Evolutionary conservation across 257 asterid genomes (phyloP).

Genomic region (Nicotiana tabacum): DNA sequence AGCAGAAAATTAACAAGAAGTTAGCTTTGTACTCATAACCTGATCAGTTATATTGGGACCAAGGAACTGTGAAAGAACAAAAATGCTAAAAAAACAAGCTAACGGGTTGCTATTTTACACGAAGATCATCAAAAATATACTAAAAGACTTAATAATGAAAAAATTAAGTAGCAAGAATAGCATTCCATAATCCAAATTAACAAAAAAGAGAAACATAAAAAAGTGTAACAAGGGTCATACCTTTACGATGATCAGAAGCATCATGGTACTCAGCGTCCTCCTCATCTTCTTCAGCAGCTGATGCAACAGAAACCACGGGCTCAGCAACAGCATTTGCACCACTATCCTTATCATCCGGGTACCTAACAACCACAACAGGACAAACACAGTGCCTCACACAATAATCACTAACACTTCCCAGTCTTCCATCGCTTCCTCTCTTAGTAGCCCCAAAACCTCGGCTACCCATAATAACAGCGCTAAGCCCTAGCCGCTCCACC

Average conservation of each 20-base stretch:
- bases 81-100: neutral
- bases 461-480: conserved; percentile 91
- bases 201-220: neutral
- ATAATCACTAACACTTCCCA: conserved; percentile 94
- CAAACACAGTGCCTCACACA: conserved; percentile 95
- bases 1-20: neutral
- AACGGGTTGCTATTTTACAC: neutral
- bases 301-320: conserved; percentile 57
- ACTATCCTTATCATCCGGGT: conserved; percentile 60
- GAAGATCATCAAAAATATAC: neutral
- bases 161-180: neutral
- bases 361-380: conserved; percentile 87
- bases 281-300: conserved; percentile 55
- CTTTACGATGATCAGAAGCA: conserved; percentile 69
- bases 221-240: conserved; percentile 16
- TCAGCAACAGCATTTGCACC: conserved; percentile 21
- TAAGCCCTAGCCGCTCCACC: conserved; percentile 84
- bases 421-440: conserved; percentile 70
- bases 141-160: neutral
- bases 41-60: neutral
- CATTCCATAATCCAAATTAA: neutral
- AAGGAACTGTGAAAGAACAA: neutral
- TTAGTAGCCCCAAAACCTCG: conserved; percentile 79
- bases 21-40: neutral
- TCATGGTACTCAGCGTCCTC: conserved; percentile 71